Evolutionary conservation across 371 early-diverging fungal genomes (phyloP).

Genomic region (Fennellomyces sp.): DNA sequence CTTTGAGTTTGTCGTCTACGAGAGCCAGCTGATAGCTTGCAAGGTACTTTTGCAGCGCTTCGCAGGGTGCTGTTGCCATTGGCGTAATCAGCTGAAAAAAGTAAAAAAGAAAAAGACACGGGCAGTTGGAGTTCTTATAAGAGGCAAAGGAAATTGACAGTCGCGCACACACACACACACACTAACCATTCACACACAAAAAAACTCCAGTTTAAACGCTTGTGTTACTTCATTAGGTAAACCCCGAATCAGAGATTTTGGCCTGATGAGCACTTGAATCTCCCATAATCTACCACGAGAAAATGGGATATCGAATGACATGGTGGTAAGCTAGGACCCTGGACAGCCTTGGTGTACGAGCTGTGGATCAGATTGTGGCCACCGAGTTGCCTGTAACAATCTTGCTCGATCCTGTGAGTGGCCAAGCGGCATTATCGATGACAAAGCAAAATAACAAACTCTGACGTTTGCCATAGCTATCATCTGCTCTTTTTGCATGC

Average conservation of each 20-base stretch:
- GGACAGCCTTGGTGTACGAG: no score
- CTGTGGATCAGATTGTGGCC: no score
- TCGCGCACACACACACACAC: not conserved
- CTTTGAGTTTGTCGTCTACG: slow-evolving; percentile 19
- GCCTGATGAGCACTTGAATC: not conserved
- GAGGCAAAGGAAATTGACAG: not conserved
- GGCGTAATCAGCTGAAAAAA: not conserved
- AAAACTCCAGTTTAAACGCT: not conserved
- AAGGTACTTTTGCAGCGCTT: slow-evolving; percentile 15
- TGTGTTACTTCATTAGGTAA: not conserved
- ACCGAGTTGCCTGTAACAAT: no score
- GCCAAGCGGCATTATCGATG: not conserved
- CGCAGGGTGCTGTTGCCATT: not conserved
- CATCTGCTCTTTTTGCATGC: not conserved
- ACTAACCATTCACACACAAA: not conserved
- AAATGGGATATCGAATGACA: not conserved
- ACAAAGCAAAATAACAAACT: slow-evolving; percentile 8
- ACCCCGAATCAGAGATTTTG: not conserved
- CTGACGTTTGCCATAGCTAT: not conserved
- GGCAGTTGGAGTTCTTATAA: not conserved
- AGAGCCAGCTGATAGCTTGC: slow-evolving; percentile 13
- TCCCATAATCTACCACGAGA: not conserved
- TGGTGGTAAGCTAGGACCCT: not conserved
- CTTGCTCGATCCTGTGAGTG: not conserved
- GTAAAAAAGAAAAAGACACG: not conserved